A percentile compares a stretch with the other conserved stretches of the same genome.
Evolutionary conservation across 2,329 filamentous ascomycete species (phyloP).

Genomic region (Aspergillus tanneri): DNA sequence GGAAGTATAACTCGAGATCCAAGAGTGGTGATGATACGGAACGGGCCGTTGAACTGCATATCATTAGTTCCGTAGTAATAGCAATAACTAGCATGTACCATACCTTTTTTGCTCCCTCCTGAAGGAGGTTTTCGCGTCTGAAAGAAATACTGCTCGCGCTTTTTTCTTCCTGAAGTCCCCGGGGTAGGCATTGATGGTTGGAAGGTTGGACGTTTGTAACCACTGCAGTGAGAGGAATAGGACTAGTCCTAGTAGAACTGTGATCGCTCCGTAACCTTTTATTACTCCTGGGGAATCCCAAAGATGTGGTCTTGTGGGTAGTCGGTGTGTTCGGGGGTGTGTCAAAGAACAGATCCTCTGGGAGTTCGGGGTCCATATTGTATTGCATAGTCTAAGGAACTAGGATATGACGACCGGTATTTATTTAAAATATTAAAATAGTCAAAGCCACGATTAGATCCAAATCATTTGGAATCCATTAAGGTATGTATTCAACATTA

Average conservation of each 20-base stretch:
- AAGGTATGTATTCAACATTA: no score
- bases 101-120: neutral
- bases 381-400: no score
- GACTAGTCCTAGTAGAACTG: neutral
- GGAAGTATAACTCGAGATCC: slow-evolving; percentile 8
- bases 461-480: no score
- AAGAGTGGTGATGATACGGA: slow-evolving; percentile 7
- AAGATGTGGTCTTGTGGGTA: no score
- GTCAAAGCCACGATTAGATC: no score
- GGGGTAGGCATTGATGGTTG: slow-evolving; percentile 7
- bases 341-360: no score
- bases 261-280: neutral
- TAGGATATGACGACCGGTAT: no score
- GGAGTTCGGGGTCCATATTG: no score
- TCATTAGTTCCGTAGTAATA: neutral
- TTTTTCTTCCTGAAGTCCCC: slow-evolving; percentile 1
- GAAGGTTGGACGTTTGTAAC: neutral
- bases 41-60: slow-evolving; percentile 3
- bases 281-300: neutral
- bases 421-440: no score
- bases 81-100: no score
- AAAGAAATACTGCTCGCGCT: neutral
- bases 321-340: no score
- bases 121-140: neutral
- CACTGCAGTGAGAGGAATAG: neutral